Conservation (phyloP, 331 rosid genomes). For the Telfairia occidentalis region DNA sequence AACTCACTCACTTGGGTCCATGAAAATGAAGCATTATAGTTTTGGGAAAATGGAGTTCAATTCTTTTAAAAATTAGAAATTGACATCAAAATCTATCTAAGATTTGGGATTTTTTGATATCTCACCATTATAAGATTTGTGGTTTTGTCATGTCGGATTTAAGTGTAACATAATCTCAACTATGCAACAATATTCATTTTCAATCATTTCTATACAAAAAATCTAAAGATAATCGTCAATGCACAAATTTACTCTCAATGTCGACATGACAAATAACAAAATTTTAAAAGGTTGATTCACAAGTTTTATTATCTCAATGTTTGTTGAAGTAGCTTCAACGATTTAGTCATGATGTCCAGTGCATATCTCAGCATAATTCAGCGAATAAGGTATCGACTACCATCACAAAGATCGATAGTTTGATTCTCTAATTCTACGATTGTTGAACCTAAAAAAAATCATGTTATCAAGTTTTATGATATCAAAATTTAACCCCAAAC, state of each 20-base stretch:
- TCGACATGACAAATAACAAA: not conserved
- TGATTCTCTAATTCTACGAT: too few relatives aligned
- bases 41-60: not conserved
- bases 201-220: not conserved
- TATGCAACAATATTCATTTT: not conserved
- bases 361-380: too few relatives aligned
- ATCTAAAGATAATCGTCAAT: not conserved
- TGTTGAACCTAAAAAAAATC: too few relatives aligned
- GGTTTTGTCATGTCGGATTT: not conserved
- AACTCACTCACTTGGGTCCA: not conserved
- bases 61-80: not conserved
- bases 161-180: not conserved
- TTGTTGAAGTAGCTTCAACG: not conserved
- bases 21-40: constrained; percentile 1
- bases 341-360: too few relatives aligned
- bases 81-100: not conserved
- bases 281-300: not conserved
- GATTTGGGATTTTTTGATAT: not conserved
- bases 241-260: not conserved
- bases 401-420: too few relatives aligned
- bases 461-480: too few relatives aligned
- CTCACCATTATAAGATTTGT: not conserved
- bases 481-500: too few relatives aligned
- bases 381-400: too few relatives aligned
- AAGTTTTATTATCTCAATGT: not conserved